These are phyloP conservation scores for Fusarium globosum DNA, from an alignment of 2,329 filamentous ascomycete genomes.

Conservation along the genomic window DNA sequence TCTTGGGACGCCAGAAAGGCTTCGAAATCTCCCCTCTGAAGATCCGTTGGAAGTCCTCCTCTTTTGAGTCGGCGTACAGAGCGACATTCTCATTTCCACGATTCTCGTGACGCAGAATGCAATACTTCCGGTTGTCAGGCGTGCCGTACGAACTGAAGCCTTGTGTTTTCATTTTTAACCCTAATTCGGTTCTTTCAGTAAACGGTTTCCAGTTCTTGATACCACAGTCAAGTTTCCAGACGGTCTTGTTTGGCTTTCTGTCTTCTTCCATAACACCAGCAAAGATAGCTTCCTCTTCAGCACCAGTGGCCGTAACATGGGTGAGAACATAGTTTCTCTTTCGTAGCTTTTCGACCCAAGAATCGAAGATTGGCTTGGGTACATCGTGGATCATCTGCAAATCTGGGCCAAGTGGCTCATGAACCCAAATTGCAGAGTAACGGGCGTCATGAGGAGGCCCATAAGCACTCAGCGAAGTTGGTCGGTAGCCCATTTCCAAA, in stretches of 20 bases:
- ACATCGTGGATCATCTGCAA: constrained; percentile 13
- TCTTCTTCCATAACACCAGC: constrained; percentile 26
- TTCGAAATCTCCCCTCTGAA: constrained; percentile 12
- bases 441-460: constrained; percentile 12
- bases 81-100: constrained; percentile 22
- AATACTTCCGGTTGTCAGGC: constrained; percentile 20
- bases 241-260: neutral
- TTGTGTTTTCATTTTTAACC: constrained; percentile 4
- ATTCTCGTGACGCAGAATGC: constrained; percentile 31
- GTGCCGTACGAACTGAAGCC: constrained; percentile 33
- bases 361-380: constrained; percentile 2
- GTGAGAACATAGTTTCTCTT: constrained; percentile 1
- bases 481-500: neutral
- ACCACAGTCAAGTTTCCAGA: constrained; percentile 26
- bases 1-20: constrained; percentile 28
- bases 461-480: constrained; percentile 28
- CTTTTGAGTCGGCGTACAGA: neutral
- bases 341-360: constrained; percentile 18
- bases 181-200: neutral
- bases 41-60: neutral
- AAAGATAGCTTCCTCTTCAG: constrained; percentile 8
- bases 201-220: neutral
- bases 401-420: neutral
- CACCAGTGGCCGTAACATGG: constrained; percentile 23
- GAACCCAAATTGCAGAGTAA: constrained; percentile 28